These are phyloP conservation scores for Podospora anserina DNA, from an alignment of 495 filamentous ascomycete species.

Conservation along the genomic window DNA sequence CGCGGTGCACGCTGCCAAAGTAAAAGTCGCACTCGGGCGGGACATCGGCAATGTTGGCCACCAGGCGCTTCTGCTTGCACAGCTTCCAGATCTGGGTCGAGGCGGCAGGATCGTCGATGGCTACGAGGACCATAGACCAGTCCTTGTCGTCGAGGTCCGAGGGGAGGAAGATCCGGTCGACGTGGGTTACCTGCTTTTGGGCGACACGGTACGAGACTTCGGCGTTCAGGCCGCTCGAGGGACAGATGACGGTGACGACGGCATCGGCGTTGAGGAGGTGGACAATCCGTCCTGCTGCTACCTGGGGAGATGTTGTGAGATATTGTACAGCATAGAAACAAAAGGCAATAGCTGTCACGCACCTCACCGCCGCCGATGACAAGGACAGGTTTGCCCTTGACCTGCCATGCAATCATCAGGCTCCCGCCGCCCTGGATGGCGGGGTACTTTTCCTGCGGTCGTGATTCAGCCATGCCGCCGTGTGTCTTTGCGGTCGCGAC, in stretches of 20 bases:
- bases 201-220: conserved; percentile 82
- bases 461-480: conserved; percentile 45
- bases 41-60: conserved; percentile 95
- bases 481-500: neutral
- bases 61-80: conserved; percentile 78
- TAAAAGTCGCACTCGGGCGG: conserved; percentile 98
- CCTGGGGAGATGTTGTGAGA: conserved; percentile 49
- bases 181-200: conserved; percentile 66
- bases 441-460: conserved; percentile 54
- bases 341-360: conserved; percentile 24
- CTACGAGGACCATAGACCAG: conserved; percentile 74
- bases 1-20: conserved; percentile 91
- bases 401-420: conserved; percentile 91
- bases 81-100: conserved; percentile 86
- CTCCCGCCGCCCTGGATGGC: conserved; percentile 85
- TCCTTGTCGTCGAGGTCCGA: conserved; percentile 63
- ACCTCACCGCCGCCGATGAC: conserved; percentile 95
- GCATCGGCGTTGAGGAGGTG: conserved; percentile 93
- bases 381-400: conserved; percentile 75
- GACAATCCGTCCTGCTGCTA: conserved; percentile 90
- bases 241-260: conserved; percentile 78
- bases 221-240: conserved; percentile 72
- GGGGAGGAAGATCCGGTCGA: conserved; percentile 79
- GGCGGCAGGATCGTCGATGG: conserved; percentile 86
- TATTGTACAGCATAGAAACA: conserved; percentile 10